Conservation (phyloP, 352 stramenopile genomes). For the Phytopythium montanum region DNA sequence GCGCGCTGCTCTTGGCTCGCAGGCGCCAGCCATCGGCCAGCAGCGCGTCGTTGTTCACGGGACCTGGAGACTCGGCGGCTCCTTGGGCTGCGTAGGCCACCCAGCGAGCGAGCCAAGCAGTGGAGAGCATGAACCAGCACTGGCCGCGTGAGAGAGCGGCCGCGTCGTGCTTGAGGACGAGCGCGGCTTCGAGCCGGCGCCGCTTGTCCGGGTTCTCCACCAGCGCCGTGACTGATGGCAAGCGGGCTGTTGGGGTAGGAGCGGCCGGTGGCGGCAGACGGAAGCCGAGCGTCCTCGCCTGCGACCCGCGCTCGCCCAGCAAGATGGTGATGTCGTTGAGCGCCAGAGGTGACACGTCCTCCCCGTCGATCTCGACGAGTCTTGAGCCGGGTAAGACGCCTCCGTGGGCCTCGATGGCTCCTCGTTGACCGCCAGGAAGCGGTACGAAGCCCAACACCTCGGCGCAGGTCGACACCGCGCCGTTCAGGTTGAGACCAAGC, state of each 20-base stretch:
- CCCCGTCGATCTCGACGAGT: constrained; percentile 61
- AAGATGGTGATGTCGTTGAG: constrained; percentile 39
- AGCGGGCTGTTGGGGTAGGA: background rate
- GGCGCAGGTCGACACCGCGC: constrained; percentile 23
- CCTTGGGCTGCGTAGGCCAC: constrained; percentile 41
- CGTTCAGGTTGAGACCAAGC: constrained; percentile 57
- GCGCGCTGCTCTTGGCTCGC: constrained; percentile 18
- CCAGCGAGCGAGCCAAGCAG: constrained; percentile 67
- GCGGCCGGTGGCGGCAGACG: constrained; percentile 21
- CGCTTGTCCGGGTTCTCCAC: constrained; percentile 48
- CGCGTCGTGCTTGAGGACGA: constrained; percentile 54
- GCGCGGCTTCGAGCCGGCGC: constrained; percentile 49
- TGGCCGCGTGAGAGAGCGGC: constrained; percentile 55
- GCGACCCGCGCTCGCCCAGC: constrained; percentile 27
- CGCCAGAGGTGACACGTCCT: constrained; percentile 42
- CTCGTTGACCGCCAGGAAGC: constrained; percentile 45
- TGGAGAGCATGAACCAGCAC: constrained; percentile 67
- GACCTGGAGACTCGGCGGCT: constrained; percentile 36
- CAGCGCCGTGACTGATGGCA: constrained; percentile 24
- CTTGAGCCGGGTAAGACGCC: constrained; percentile 32
- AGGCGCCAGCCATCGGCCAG: constrained; percentile 47
- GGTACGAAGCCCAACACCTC: constrained; percentile 60
- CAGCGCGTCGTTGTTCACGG: constrained; percentile 52
- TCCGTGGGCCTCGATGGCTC: constrained; percentile 39
- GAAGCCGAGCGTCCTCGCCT: constrained; percentile 44